Evolutionary conservation across 169 alveolate genomes (phyloP), one percentile per base, ranked within the genome.

Genomic region (Toxoplasma gondii): DNA sequence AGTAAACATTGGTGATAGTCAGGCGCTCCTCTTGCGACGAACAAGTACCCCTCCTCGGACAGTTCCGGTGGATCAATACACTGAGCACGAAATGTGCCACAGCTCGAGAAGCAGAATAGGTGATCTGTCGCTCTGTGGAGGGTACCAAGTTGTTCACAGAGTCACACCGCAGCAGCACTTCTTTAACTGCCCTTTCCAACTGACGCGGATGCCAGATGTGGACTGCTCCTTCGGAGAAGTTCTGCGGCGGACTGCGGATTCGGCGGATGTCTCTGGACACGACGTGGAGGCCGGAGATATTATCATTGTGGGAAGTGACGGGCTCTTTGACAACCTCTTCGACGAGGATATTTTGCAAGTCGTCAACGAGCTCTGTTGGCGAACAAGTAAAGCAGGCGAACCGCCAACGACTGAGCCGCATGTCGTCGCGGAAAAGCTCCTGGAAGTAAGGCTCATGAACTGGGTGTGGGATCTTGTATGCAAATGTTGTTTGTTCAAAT

Each of bases 181-280:
- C 95, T 97, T 97, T 90, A 97, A 97, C 87, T 96, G 97, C 54
- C 98, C 98, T 45, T 96, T 82, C 67, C 98, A 97, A 94, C 94
- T 97, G n/a, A 93, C 98, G 41, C 97, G 97, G 34, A 95, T 97
- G 97, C 98, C 98, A 1, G 96, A 95, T 84, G 58, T 84, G 45
- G 96, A 95, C 90, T 95, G 96, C 95, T 91, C 96, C 70, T 92
- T 81, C 27, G 96, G 90, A 54, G 95, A 95, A 80, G 74, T 97
- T 69, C 91, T 94, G 64, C 87, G 97, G 91, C 70, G 95, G 84
- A 92, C 94, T 34, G 92, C 88, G 93, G 92, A 96, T 94, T 93
- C 96, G 54, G 96, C 97, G 38, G 90, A 96, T 44, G 95, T 95
- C 44, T 96, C 94, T 64, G 94, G 93, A 34, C 87, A 45, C n/a